Percentiles rank a stretch among this genome's conserved stretches.
These are phyloP conservation scores for Leishmania amazonensis DNA, from an alignment of 208 protist species.

Conservation along the genomic window DNA sequence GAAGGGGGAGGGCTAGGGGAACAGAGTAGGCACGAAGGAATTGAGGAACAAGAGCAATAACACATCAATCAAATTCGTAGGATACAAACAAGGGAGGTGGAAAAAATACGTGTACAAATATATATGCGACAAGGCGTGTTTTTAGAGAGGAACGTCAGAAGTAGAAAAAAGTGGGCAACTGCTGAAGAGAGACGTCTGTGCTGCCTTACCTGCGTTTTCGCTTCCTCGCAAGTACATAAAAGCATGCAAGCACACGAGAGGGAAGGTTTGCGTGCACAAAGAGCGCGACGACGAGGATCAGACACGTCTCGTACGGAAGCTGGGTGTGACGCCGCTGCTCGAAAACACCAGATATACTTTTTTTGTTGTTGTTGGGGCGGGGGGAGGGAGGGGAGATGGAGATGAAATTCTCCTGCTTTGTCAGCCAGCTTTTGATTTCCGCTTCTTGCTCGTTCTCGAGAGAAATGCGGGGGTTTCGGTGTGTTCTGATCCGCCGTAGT, in stretches of 20 bases:
- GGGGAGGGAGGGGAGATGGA: background rate
- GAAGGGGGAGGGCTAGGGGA: background rate
- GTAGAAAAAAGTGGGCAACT: background rate
- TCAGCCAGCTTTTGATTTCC: background rate
- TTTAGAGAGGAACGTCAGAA: background rate
- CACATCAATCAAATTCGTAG: background rate
- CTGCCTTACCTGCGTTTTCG: background rate
- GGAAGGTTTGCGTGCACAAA: background rate
- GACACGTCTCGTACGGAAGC: background rate
- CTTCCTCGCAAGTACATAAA: background rate
- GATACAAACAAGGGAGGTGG: background rate
- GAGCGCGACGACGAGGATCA: background rate
- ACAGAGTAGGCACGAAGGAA: background rate
- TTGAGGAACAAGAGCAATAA: background rate
- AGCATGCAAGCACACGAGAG: background rate
- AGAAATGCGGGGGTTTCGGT: background rate
- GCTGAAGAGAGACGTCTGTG: background rate
- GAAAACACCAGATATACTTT: background rate
- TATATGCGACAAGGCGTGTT: background rate
- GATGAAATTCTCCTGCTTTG: background rate
- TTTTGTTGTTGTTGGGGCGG: background rate
- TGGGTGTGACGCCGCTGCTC: background rate
- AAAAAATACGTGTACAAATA: background rate
- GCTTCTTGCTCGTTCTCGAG: background rate
- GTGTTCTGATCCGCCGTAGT: background rate